Evolutionary conservation across 148 eudicot genomes (phyloP), one percentile per base, ranked within the genome.

Genomic region (Fagopyrum homotropicum): DNA sequence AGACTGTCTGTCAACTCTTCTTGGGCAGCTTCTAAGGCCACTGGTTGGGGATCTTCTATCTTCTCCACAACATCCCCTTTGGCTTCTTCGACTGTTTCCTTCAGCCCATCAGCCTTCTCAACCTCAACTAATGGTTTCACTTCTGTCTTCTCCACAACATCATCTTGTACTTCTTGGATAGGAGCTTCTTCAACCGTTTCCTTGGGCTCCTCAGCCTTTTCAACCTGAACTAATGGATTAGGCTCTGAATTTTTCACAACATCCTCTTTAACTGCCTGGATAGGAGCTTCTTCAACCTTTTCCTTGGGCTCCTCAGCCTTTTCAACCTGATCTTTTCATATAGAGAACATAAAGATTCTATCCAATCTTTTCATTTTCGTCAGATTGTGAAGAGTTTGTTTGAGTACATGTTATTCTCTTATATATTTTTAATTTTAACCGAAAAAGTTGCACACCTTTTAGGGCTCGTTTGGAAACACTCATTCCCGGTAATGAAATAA

Each of bases 211-310:
- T 45, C 40, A 4, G 63, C 11, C 45, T 72, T 16, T 72, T 72
- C 74, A 15, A 4, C 47, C 55, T 59, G 3, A 16, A 16, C 64
- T 5, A 22, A 59, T 9, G 45, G 14, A 9, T 6, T 4, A 40
- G 43, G 6, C 43, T 64, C 15, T 9, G 4, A 35, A 35, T 35
- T 35, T 35, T 59, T 11, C 64, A 17, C 64, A 59, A 19, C 35
- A 7, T 10, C 63, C 77, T 77, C 80, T 74, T 68, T 71, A 60
- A 17, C 66, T 50, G 48, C 73, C 6, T 66, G 45, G 11, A 22
- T 43, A n/a, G 10, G n/a, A 29, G 40, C 69, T 59, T 56, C 49
- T 55, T 43, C 46, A 10, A 43, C 75, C 9, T 44, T 5, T 16
- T 60, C 66, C 35, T 60, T 60, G 12, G 12, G 52, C 29, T 6